Evolutionary conservation across 257 asterid genomes (phyloP).

Genomic region (Scutellaria minor): DNA sequence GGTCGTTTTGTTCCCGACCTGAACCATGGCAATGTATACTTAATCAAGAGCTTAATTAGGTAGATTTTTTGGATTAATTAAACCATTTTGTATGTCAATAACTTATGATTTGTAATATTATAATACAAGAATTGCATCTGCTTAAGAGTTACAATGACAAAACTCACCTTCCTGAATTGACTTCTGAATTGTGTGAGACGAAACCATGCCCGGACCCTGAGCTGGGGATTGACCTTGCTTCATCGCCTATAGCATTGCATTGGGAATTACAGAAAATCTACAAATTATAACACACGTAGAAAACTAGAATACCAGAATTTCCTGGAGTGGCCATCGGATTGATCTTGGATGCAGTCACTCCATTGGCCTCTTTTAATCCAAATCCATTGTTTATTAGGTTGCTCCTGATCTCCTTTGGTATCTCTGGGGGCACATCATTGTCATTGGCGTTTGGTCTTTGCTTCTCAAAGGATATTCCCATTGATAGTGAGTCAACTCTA

Average conservation of each 20-base stretch:
- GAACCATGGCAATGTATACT: conserved; percentile 36
- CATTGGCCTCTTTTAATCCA: conserved; percentile 43
- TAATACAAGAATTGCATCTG: neutral
- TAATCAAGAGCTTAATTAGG: conserved; percentile 16
- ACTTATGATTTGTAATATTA: neutral
- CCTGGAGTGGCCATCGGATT: conserved; percentile 68
- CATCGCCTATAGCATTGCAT: conserved; percentile 53
- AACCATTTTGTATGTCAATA: neutral
- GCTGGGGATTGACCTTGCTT: conserved; percentile 72
- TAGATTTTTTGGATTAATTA: neutral
- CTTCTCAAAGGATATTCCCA: conserved; percentile 62
- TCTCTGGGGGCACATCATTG: conserved; percentile 48
- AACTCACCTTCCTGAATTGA: conserved; percentile 71
- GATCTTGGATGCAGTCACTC: conserved; percentile 40
- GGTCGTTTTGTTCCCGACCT: conserved; percentile 76
- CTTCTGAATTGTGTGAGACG: conserved; percentile 60
- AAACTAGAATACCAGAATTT: conserved; percentile 58
- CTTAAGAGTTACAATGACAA: conserved; percentile 3
- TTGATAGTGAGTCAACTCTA: conserved; percentile 51
- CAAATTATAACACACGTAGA: conserved; percentile 13
- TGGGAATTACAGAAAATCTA: conserved; percentile 17
- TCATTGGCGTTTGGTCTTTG: conserved; percentile 45
- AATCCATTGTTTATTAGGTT: conserved; percentile 42
- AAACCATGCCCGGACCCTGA: conserved; percentile 76
- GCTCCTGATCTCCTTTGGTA: conserved; percentile 52